Conservation (phyloP, 2,329 filamentous ascomycete species). For the Hypoxylon sp. region DNA sequence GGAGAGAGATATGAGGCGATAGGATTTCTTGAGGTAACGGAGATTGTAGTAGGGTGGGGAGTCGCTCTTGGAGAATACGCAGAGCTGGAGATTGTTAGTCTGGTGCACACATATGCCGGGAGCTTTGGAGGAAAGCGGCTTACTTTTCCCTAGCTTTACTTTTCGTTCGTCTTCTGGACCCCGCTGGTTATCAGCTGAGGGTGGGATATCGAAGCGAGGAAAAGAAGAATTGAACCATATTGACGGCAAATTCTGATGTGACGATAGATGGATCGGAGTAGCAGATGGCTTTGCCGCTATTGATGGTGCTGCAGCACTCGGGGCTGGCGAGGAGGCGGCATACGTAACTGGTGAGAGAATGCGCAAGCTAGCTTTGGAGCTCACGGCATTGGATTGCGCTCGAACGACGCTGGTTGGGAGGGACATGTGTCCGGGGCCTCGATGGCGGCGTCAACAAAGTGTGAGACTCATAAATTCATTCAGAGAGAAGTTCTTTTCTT, state of each 20-base stretch:
- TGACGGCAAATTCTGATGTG: conserved; percentile 55
- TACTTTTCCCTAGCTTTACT: conserved; percentile 75
- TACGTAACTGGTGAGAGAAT: conserved; percentile 45
- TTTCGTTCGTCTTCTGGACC: conserved; percentile 69
- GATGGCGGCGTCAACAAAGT: conserved; percentile 41
- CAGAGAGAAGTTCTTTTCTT: not conserved
- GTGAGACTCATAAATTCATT: conserved; percentile 50
- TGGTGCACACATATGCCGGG: conserved; percentile 27
- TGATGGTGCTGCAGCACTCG: conserved; percentile 27
- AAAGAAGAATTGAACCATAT: conserved; percentile 62
- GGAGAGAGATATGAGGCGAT: conserved; percentile 78
- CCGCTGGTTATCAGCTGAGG: conserved; percentile 46
- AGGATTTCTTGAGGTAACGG: conserved; percentile 82
- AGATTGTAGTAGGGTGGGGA: conserved; percentile 76
- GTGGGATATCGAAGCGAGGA: conserved; percentile 50
- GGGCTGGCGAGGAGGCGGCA: conserved; percentile 26
- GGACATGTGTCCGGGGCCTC: conserved; percentile 56
- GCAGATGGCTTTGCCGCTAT: conserved; percentile 34
- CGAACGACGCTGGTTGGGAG: conserved; percentile 53
- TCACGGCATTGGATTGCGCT: conserved; percentile 52
- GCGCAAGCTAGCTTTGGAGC: conserved; percentile 47
- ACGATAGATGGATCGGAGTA: conserved; percentile 29
- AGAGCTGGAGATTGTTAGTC: conserved; percentile 64
- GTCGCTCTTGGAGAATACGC: conserved; percentile 74
- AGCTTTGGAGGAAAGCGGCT: conserved; percentile 45